These are phyloP conservation scores for Celoporthe dispersa DNA, from an alignment of 2,329 filamentous ascomycete species.

Conservation along the genomic window DNA sequence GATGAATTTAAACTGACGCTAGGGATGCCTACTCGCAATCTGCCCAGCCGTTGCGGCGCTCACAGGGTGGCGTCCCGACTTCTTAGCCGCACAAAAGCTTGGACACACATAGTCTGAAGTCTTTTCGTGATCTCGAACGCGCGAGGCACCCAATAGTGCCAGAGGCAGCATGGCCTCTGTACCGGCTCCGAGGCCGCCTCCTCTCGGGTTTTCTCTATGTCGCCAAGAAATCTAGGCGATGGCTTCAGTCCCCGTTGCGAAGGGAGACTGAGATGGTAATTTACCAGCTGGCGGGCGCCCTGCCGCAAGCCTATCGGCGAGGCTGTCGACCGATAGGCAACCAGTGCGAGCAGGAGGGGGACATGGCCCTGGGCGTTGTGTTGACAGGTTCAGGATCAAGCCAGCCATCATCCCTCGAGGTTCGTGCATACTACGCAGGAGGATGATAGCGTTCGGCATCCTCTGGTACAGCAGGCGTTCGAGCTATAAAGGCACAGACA, in stretches of 20 bases:
- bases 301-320: not conserved
- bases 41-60: not conserved
- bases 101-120: not conserved
- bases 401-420: not conserved
- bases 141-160: not conserved
- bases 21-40: not conserved
- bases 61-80: not conserved
- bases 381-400: not conserved
- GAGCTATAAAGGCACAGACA: not conserved
- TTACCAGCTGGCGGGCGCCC: not conserved
- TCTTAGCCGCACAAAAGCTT: not conserved
- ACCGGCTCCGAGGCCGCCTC: not conserved
- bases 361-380: not conserved
- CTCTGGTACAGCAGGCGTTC: not conserved
- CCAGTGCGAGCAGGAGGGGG: not conserved
- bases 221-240: not conserved
- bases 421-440: not conserved
- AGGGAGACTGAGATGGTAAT: not conserved
- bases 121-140: not conserved
- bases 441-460: not conserved
- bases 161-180: not conserved
- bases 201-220: not conserved
- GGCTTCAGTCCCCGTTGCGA: not conserved
- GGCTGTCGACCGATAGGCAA: not conserved
- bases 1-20: not conserved